Percentiles rank a stretch among this genome's conserved stretches.
phyloP scores from a whole-genome alignment of 1,284 basidiomycete species.

The Flammula alnicola region DNA sequence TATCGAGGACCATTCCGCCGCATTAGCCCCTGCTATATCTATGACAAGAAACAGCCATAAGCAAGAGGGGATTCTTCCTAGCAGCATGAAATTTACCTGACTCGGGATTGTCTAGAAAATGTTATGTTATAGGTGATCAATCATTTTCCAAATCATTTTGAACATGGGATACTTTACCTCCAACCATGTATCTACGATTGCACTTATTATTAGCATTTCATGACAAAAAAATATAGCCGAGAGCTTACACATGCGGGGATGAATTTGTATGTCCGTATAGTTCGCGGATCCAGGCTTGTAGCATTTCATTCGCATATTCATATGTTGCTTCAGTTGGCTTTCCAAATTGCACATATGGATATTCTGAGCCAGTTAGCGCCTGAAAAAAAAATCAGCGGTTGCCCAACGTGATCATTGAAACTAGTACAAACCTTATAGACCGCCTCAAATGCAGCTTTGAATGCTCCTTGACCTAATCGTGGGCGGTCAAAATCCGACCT shows the following conservation, averaged over 20 bases:
- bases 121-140: slow-evolving; percentile 1
- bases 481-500: slow-evolving; percentile 80
- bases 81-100: slow-evolving; percentile 55
- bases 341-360: slow-evolving; percentile 78
- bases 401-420: neutral
- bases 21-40: slow-evolving; percentile 90
- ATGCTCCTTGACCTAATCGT: slow-evolving; percentile 91
- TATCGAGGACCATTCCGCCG: slow-evolving; percentile 84
- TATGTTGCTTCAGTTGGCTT: slow-evolving; percentile 87
- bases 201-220: neutral
- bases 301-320: slow-evolving; percentile 77
- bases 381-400: slow-evolving; percentile 32
- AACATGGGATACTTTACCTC: slow-evolving; percentile 58
- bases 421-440: slow-evolving; percentile 73
- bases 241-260: slow-evolving; percentile 37
- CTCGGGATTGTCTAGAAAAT: slow-evolving; percentile 83
- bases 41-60: slow-evolving; percentile 5
- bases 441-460: slow-evolving; percentile 82
- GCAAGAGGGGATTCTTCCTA: slow-evolving; percentile 3
- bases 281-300: slow-evolving; percentile 58
- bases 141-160: slow-evolving; percentile 1
- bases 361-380: slow-evolving; percentile 76
- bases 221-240: slow-evolving; percentile 8
- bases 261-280: slow-evolving; percentile 42
- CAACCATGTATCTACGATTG: slow-evolving; percentile 79